Conservation (phyloP, 2,329 filamentous ascomycete genomes). For the Ustulina deusta region DNA sequence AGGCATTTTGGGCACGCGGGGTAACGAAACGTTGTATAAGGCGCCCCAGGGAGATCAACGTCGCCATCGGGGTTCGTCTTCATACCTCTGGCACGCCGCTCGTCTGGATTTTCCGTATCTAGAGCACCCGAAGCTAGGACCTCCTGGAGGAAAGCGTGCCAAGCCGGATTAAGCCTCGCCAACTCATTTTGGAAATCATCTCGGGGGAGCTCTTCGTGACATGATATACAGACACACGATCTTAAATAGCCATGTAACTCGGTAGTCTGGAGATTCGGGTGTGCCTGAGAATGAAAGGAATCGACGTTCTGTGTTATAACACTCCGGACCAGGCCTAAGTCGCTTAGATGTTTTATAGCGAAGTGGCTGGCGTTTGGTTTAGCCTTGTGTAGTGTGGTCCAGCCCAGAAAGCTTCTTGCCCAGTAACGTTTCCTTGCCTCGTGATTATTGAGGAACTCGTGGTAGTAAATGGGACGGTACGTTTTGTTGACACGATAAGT, state of each 20-base stretch:
- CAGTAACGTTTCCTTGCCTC: constrained; percentile 93
- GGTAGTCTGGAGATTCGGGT: constrained; percentile 78
- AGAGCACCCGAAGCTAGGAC: constrained; percentile 81
- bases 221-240: constrained; percentile 83
- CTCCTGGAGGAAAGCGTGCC: constrained; percentile 80
- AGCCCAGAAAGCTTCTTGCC: constrained; percentile 94
- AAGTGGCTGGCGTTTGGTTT: constrained; percentile 82
- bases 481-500: constrained; percentile 93
- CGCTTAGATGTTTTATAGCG: constrained; percentile 78
- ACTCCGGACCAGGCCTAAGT: constrained; percentile 76
- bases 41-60: constrained; percentile 86
- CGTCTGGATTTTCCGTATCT: constrained; percentile 78
- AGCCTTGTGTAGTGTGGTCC: constrained; percentile 84
- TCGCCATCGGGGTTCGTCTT: constrained; percentile 95
- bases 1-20: constrained; percentile 88
- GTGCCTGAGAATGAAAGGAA: constrained; percentile 85
- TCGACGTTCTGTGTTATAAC: constrained; percentile 98
- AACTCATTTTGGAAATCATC: constrained; percentile 81
- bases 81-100: constrained; percentile 75
- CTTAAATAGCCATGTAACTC: constrained; percentile 94
- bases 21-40: constrained; percentile 91
- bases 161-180: constrained; percentile 83
- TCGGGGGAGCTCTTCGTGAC: constrained; percentile 77
- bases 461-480: constrained; percentile 92
- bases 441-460: constrained; percentile 86